A percentile compares a stretch with the other conserved stretches of the same genome.
phyloP scores from a whole-genome alignment of 108 stramenopile genomes.

The Conticribra weissflogii region DNA sequence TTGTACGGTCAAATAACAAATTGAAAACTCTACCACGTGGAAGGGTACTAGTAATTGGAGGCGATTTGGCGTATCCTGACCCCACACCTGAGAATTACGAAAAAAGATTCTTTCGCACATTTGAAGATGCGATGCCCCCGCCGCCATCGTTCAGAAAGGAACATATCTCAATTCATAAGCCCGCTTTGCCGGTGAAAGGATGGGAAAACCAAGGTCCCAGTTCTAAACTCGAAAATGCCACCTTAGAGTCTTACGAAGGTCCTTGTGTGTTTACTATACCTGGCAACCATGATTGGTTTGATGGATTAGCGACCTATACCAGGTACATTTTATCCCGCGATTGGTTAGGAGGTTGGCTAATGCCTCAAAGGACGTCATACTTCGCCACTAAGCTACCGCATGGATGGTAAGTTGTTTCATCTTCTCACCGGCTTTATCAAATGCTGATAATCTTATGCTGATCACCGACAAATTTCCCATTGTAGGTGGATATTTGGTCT shows the following conservation, averaged over 20 bases:
- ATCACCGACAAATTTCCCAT: too few relatives aligned
- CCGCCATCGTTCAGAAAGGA: slow-evolving; percentile 53
- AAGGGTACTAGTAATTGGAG: slow-evolving; percentile 62
- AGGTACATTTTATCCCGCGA: slow-evolving; percentile 62
- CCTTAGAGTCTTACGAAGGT: slow-evolving; percentile 1
- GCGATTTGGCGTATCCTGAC: slow-evolving; percentile 69
- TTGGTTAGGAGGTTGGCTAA: slow-evolving; percentile 71
- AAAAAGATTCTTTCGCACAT: slow-evolving; percentile 61
- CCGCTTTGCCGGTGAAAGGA: slow-evolving; percentile 53
- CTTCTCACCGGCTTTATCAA: too few relatives aligned
- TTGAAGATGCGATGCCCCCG: slow-evolving; percentile 68
- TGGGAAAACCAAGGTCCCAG: slow-evolving; percentile 31
- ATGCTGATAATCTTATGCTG: too few relatives aligned
- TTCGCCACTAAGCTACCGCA: slow-evolving; percentile 61
- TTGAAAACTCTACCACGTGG: slow-evolving; percentile 51
- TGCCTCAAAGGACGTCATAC: slow-evolving; percentile 66
- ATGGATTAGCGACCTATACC: slow-evolving; percentile 63
- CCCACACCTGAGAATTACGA: slow-evolving; percentile 56
- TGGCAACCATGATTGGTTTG: slow-evolving; percentile 79
- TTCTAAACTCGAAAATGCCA: too few relatives aligned
- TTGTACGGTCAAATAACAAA: slow-evolving; percentile 5
- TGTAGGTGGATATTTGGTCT: slow-evolving; percentile 66
- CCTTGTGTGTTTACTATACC: slow-evolving; percentile 33
- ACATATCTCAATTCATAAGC: slow-evolving; percentile 60
- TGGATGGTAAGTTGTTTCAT: too few relatives aligned